Evolutionary conservation across 2,329 filamentous ascomycete species (phyloP).

Genomic region (Xylariaceae sp.): DNA sequence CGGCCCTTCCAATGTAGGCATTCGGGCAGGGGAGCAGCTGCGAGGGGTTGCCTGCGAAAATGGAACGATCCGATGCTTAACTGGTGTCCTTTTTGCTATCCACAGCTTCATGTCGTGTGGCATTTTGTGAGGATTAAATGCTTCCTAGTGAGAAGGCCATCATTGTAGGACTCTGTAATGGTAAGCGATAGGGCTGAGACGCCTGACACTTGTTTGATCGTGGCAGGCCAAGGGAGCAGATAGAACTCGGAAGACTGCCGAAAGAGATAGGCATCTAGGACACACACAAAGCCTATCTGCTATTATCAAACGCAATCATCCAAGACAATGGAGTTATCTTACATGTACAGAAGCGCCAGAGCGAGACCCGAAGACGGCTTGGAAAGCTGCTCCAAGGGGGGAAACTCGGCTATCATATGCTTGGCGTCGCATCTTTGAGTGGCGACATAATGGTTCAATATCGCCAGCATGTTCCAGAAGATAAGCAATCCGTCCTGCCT

Average conservation of each 20-base stretch:
- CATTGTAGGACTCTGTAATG: neutral
- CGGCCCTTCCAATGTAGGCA: neutral
- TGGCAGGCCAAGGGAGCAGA: slow-evolving; percentile 3
- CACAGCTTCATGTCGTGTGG: neutral
- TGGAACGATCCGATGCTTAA: neutral
- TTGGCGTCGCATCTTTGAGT: slow-evolving; percentile 19
- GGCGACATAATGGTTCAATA: slow-evolving; percentile 23
- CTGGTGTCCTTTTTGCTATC: neutral
- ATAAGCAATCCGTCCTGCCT: slow-evolving; percentile 3
- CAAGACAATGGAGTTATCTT: slow-evolving; percentile 19
- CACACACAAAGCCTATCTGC: slow-evolving; percentile 2
- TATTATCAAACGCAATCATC: slow-evolving; percentile 3
- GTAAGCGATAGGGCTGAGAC: slow-evolving; percentile 18
- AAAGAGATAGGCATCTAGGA: slow-evolving; percentile 2
- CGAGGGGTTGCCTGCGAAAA: neutral
- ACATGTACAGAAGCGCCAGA: slow-evolving; percentile 10
- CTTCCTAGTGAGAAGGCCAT: neutral
- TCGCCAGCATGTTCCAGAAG: slow-evolving; percentile 11
- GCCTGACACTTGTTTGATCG: neutral
- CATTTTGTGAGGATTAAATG: neutral
- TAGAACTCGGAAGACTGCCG: slow-evolving; percentile 14
- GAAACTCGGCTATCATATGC: slow-evolving; percentile 16
- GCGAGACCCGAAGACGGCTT: slow-evolving; percentile 7
- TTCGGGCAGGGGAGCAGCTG: neutral
- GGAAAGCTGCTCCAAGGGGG: slow-evolving; percentile 12